These are phyloP conservation scores for Bauhinia variegata DNA, from an alignment of 306 rosid genomes.

Conservation along the genomic window DNA sequence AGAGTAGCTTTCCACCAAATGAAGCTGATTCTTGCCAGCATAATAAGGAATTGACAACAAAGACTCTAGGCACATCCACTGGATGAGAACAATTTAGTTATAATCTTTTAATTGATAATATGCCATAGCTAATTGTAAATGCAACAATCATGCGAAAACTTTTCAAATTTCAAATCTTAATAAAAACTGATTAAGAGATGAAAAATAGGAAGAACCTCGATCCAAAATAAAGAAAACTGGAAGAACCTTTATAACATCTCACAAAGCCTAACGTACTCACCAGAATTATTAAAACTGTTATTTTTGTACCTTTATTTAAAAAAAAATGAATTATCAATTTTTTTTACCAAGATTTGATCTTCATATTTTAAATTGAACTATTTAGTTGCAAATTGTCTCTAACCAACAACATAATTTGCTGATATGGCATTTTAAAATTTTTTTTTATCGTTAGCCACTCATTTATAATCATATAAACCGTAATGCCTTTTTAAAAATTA, in stretches of 20 bases:
- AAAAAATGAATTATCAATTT: too few relatives aligned
- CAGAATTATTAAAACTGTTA: not conserved
- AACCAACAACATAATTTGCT: too few relatives aligned
- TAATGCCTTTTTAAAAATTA: too few relatives aligned
- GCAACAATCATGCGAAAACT: conserved; percentile 17
- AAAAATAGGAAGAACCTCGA: not conserved
- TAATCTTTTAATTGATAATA: conserved; percentile 21
- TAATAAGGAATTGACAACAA: conserved; percentile 69
- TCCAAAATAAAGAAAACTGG: too few relatives aligned
- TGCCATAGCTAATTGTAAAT: conserved; percentile 13
- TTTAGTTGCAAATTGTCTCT: too few relatives aligned
- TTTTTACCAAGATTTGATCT: too few relatives aligned
- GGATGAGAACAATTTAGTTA: conserved; percentile 45
- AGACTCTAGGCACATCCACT: conserved; percentile 92
- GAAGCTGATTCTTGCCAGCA: conserved; percentile 56
- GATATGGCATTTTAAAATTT: too few relatives aligned
- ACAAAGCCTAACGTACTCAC: conserved; percentile 14
- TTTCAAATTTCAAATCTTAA: not conserved
- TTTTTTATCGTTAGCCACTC: too few relatives aligned
- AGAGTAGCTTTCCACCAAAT: conserved; percentile 42
- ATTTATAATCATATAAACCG: too few relatives aligned
- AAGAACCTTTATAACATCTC: conserved; percentile 18
- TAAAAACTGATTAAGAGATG: not conserved
- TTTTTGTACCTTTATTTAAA: too few relatives aligned
- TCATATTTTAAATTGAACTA: too few relatives aligned